Base-by-base conservation (phyloP, 768 basidiomycete genomes). In the Bullera alba region DNA sequence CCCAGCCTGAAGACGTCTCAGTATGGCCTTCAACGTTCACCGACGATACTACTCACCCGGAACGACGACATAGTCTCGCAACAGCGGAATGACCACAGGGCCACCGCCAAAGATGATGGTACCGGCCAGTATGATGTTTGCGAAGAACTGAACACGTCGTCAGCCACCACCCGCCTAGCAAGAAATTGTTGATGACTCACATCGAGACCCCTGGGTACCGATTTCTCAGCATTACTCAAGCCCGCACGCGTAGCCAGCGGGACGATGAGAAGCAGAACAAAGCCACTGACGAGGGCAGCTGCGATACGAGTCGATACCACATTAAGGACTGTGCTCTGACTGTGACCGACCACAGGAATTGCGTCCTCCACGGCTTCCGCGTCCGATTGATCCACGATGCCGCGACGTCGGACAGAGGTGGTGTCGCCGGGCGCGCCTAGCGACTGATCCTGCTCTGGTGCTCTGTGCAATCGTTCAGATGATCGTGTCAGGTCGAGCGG, bases 41-140 rank as follows among this genome's bases (percentile, higher is more conserved):
- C 73, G 72, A 19, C 5, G 14, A 17, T 6, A 21, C 12, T 12
- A 53, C 66, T 47, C 37, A 50, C 69, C 70, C 32, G 46, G 47
- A 5, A 76, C 73, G 22, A 81, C 80, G 1, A 76, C 75, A 57
- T 81, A 81, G 46, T 75, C 75, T 25, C 77, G 70, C 15, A 80
- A 67, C 5, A 80, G 73, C 10, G 80, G 80, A 53, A 80, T 77
- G 28, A 81, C 79, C 8, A 81, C 80, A 1, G 80, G 80, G 30
- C 80, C 80, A 14, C 80, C 80, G 12, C 59, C 63, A 42, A 67
- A 60, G 34, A 58, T 61, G 53, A 65, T 60, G 4, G 57, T 58
- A 5, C 63, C 63, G 21, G 60, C 63, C 12, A 61, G 43, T 14
- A 65, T 32, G 52, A 65, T 57, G 25, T 51, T 46, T n/a, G 38